These are phyloP conservation scores for Fusarium devonianum DNA, from an alignment of 2,329 filamentous ascomycete species.

Conservation along the genomic window DNA sequence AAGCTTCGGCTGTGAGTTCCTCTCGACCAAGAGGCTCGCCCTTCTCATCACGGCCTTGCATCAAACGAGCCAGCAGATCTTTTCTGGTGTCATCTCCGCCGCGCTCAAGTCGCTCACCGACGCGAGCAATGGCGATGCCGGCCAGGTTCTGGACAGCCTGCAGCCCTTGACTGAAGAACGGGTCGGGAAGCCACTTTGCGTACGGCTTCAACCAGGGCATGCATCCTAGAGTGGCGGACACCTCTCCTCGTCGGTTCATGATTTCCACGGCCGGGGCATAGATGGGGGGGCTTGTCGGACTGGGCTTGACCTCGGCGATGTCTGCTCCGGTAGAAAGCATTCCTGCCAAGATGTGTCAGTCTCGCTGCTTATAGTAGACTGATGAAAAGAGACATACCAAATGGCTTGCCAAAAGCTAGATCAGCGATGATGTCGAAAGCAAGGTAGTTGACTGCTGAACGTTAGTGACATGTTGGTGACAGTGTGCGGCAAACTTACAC, in stretches of 20 bases:
- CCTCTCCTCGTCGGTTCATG: conserved; percentile 86
- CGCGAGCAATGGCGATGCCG: conserved; percentile 85
- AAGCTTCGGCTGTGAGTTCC: conserved; percentile 86
- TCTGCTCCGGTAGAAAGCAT: conserved; percentile 82
- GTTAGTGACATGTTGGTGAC: neutral
- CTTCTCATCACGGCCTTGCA: conserved; percentile 84
- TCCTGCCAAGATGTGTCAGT: neutral
- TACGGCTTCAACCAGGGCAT: conserved; percentile 78
- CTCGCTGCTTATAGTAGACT: too few relatives aligned
- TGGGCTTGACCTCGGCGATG: conserved; percentile 73
- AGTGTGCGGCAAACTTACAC: conserved; percentile 50
- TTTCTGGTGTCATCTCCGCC: conserved; percentile 69
- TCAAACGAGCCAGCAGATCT: conserved; percentile 82
- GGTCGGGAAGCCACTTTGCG: conserved; percentile 80
- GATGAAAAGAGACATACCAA: conserved; percentile 45
- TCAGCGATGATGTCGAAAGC: conserved; percentile 60
- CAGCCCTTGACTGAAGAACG: conserved; percentile 80
- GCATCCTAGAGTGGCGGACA: conserved; percentile 80
- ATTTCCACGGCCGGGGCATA: conserved; percentile 88
- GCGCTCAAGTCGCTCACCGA: conserved; percentile 74
- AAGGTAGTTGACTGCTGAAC: conserved; percentile 52
- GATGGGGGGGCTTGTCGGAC: conserved; percentile 66
- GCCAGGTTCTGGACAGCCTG: conserved; percentile 80
- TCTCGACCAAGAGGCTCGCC: conserved; percentile 78
- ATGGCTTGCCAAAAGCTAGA: conserved; percentile 60